Evolutionary conservation across 192 early-diverging fungal genomes (phyloP).

Genomic region (Backusella morwellensis): DNA sequence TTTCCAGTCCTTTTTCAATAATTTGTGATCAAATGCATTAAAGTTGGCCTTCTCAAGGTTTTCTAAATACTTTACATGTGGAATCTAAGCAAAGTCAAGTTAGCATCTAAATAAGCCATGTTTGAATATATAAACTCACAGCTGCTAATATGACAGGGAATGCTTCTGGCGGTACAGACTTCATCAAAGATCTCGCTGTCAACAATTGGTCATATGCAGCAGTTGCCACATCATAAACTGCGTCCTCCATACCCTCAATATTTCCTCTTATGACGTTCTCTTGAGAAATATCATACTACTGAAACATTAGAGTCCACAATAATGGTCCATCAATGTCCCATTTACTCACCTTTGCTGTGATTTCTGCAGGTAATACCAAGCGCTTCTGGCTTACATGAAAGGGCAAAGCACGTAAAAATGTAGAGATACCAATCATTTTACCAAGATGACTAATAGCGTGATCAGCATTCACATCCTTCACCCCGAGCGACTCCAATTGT

Average conservation of each 20-base stretch:
- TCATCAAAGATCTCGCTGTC: slow-evolving; percentile 63
- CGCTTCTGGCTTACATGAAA: slow-evolving; percentile 64
- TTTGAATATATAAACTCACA: slow-evolving; percentile 35
- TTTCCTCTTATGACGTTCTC: slow-evolving; percentile 70
- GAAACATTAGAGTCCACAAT: neutral
- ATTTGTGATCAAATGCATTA: slow-evolving; percentile 72
- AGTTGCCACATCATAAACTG: slow-evolving; percentile 86
- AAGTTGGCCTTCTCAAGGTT: slow-evolving; percentile 78
- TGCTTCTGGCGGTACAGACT: slow-evolving; percentile 56
- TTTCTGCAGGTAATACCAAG: slow-evolving; percentile 72
- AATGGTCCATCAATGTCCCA: neutral
- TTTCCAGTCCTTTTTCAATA: slow-evolving; percentile 66
- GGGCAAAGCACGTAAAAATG: slow-evolving; percentile 72
- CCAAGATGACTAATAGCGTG: slow-evolving; percentile 91
- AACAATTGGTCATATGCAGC: slow-evolving; percentile 74
- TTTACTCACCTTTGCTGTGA: slow-evolving; percentile 69
- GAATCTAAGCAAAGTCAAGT: slow-evolving; percentile 44
- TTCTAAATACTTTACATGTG: slow-evolving; percentile 71
- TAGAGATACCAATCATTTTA: slow-evolving; percentile 82
- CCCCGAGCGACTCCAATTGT: slow-evolving; percentile 82
- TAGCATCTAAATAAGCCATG: neutral
- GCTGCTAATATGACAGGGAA: slow-evolving; percentile 72
- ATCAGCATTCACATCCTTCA: slow-evolving; percentile 80
- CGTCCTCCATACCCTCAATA: slow-evolving; percentile 65
- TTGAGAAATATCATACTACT: slow-evolving; percentile 71